Conservation (phyloP, 2,329 filamentous ascomycete species). For the Trichoderma hamatum region DNA sequence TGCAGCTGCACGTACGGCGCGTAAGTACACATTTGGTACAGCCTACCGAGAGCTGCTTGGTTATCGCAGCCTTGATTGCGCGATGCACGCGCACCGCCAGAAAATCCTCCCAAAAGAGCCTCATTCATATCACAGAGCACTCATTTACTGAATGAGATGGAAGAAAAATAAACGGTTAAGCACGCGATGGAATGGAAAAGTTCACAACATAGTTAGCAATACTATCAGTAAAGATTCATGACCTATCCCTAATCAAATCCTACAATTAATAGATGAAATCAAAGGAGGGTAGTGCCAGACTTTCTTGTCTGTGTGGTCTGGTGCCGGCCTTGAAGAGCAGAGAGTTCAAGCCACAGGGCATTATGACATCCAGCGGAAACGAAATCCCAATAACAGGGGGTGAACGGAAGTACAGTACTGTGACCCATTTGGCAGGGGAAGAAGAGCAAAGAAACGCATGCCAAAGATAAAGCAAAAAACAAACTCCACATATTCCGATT, state of each 20-base stretch:
- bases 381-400: conserved; percentile 1
- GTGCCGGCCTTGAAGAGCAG: not conserved
- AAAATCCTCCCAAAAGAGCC: not conserved
- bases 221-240: conserved; percentile 8
- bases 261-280: conserved; percentile 22
- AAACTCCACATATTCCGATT: conserved; percentile 18
- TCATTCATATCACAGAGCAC: not conserved
- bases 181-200: not conserved
- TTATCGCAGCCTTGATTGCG: not conserved
- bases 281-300: conserved; percentile 22
- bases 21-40: conserved; percentile 5
- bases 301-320: not conserved
- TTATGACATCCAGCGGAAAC: not conserved
- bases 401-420: conserved; percentile 21
- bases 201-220: not conserved
- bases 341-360: not conserved
- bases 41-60: not conserved
- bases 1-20: not conserved
- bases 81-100: not conserved
- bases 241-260: conserved; percentile 22
- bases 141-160: too few relatives aligned
- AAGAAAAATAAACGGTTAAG: too few relatives aligned
- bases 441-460: conserved; percentile 14
- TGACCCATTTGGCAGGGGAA: conserved; percentile 8
- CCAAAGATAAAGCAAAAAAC: not conserved